phyloP scores from a whole-genome alignment of 768 basidiomycete genomes.

The Russula griseocarnosa region DNA sequence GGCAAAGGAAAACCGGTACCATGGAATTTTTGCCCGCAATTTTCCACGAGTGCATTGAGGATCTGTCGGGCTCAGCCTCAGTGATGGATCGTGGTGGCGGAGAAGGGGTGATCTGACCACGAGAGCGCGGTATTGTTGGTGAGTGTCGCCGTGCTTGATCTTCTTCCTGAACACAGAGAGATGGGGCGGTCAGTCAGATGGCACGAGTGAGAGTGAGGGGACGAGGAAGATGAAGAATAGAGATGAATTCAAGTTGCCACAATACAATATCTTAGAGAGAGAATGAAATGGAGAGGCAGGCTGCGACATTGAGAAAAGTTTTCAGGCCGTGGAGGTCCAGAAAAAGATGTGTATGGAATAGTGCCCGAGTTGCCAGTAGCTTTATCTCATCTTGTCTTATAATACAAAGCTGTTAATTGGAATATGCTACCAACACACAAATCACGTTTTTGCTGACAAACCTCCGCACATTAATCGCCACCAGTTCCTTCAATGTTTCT shows the following conservation, averaged over 20 bases:
- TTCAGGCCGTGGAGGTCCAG: no score
- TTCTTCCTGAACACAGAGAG: conserved; percentile 99
- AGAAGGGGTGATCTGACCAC: conserved; percentile 49
- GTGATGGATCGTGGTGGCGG: not conserved
- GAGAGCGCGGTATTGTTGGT: conserved; percentile 89
- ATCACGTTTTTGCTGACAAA: no score
- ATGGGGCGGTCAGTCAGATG: conserved; percentile 2
- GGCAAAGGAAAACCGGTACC: conserved; percentile 41
- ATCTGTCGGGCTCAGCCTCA: conserved; percentile 46
- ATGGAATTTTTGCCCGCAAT: conserved; percentile 82
- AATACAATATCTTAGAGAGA: no score
- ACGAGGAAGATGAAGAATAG: conserved; percentile 15
- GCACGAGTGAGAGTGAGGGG: conserved; percentile 14
- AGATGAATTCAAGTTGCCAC: not conserved
- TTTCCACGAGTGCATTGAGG: conserved; percentile 88
- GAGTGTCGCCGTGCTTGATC: conserved; percentile 89
- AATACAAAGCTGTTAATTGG: no score
- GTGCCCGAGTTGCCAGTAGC: no score
- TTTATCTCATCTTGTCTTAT: no score
- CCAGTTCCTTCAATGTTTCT: no score
- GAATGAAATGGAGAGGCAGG: no score
- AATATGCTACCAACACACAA: no score
- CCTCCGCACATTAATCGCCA: no score
- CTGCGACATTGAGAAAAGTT: no score
- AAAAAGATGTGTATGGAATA: no score